phyloP scores from a whole-genome alignment of 2,329 filamentous ascomycete species.

The Malbranchea zuffiana region DNA sequence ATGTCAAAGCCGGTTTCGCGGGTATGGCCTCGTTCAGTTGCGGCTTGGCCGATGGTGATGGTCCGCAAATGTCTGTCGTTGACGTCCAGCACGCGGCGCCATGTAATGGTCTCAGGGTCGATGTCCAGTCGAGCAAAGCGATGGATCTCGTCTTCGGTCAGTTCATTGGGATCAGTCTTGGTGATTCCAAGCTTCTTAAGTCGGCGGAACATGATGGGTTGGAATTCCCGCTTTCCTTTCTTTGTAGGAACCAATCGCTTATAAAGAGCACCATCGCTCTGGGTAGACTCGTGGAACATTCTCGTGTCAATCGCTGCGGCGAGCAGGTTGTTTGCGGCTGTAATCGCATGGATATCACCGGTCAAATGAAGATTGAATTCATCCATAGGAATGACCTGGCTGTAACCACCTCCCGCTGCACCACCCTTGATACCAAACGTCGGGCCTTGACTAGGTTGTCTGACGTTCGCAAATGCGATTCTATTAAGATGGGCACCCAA shows the following conservation, averaged over 20 bases:
- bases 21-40: constrained; percentile 80
- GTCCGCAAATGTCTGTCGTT: constrained; percentile 90
- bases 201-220: constrained; percentile 82
- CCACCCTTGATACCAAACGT: constrained; percentile 99
- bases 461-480: constrained; percentile 89
- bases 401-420: constrained; percentile 93
- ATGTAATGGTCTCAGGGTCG: constrained; percentile 92
- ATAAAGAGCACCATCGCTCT: constrained; percentile 82
- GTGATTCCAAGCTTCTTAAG: constrained; percentile 92
- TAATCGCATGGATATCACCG: constrained; percentile 94
- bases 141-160: constrained; percentile 78
- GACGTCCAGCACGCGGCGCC: constrained; percentile 90
- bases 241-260: constrained; percentile 77
- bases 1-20: constrained; percentile 95
- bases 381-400: constrained; percentile 98
- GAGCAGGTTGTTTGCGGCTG: constrained; percentile 91
- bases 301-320: constrained; percentile 94
- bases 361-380: constrained; percentile 98
- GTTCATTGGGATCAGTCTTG: constrained; percentile 83
- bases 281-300: constrained; percentile 95
- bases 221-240: constrained; percentile 79
- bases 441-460: constrained; percentile 91
- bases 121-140: constrained; percentile 92
- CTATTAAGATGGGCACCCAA: constrained; percentile 78
- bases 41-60: constrained; percentile 75